Base-by-base conservation (phyloP, 1,139 yeast species). In the Pneumocystis canis region DNA sequence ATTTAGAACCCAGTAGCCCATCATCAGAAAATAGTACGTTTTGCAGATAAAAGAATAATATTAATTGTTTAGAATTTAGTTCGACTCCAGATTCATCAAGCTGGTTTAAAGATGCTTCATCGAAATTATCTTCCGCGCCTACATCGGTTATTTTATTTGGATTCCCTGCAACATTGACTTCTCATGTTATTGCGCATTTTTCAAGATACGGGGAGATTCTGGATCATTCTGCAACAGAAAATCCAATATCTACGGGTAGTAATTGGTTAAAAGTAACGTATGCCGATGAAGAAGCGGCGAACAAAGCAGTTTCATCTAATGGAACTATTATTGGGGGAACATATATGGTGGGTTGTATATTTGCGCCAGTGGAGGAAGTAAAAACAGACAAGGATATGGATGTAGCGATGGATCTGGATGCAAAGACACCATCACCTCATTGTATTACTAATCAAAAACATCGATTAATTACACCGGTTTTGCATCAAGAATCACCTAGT, bases 181-280 rank as follows among this genome's bases (percentile, higher is more conserved):
- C 80, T 59, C 80, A 81, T 57, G 82, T 92, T 1, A 80, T 92
- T 59, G 81, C 82, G 62, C 88, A 85, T 73, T 92, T 90, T 71
- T 79, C 84, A 58, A 85, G 85, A 68, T 89, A 85, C 72, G 98
- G 98, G 28, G 80, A 78, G 33, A 82, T 92, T 58, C 74, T 87
- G 68, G 97, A 89, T 70, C 87, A 87, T 68, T 83, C 88, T 66
- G 84, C 70, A 3, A 67, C 70, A 11, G 67, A 47, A 11, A 47
- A 56, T 20, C 33, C 47, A 20, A 33, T 32, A 25, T 20, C 63
- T 28, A 59, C 57, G 25, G 60, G 60, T 30, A 61, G 58, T 25
- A 85, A 89, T 60, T 92, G 97, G 97, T 83, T 89, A 31, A 87
- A 89, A 71, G 73, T 92, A 62, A 89, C 97, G 0, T 92, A 83